Evolutionary conservation across 306 rosid species (phyloP), one percentile per base, ranked within the genome.

Genomic region (Gastrolobium villosum): DNA sequence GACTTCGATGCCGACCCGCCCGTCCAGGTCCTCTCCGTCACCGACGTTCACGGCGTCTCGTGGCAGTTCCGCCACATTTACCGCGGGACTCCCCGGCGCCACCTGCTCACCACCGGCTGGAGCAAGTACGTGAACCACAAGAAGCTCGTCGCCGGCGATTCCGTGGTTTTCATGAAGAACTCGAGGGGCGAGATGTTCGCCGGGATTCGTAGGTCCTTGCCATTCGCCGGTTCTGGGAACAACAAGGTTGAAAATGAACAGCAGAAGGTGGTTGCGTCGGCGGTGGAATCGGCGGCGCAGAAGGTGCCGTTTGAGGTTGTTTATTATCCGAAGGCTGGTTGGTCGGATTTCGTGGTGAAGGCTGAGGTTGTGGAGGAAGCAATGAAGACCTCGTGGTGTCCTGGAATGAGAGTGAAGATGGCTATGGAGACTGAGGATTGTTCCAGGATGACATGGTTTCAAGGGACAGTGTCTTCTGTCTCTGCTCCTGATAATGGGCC

Each of bases 31-130:
- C 72, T 91, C 54, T 20, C 80, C 39, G 75, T 91, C 30, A 84
- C 89, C 7, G 96, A 91, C 40, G 79, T 91, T 20, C 92, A 82
- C 15, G 93, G 96, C n/a, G 48, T 2, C 30, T 83, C 45, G 26
- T 91, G 92, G 91, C 83, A 76, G 1, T 87, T 91, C 67, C 83
- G 93, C 1, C 93, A 91, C 53, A 84, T 87, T 60, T 87, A 73
- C 72, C 83, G 92, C 9, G 92, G 93, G 3, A 87, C 86, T 26
- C 90, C 93, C 3, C 73, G 83, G 74, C 79, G 91, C 37, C 90
- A 91, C 77, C 63, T 91, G 77, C 88, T 91, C 10, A 89, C 92
- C 36, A 80, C 93, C 13, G 92, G 90, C 0, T 91, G 96, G 96
- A 89, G 90, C 73, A 84, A 79, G 79, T 91, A 86, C 54, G 96